Conservation (phyloP, 2,329 filamentous ascomycete species). For the Ceratocystis eucalypticola region DNA sequence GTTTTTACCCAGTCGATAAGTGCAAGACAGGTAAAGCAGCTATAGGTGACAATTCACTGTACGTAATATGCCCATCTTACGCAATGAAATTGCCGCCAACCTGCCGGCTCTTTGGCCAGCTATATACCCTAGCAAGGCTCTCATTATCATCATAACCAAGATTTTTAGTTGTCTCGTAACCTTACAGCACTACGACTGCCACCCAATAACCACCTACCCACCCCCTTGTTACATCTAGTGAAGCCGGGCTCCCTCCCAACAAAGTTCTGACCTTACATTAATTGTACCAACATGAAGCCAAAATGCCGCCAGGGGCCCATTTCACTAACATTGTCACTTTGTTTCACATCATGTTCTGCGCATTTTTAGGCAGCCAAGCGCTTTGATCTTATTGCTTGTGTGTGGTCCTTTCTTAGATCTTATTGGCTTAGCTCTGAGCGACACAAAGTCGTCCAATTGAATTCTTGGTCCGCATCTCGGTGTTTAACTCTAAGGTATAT, state of each 20-base stretch:
- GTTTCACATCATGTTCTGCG: not conserved
- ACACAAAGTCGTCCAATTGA: not conserved
- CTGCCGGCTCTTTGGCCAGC: not conserved
- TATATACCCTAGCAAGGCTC: not conserved
- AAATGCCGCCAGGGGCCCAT: not conserved
- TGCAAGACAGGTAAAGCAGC: not conserved
- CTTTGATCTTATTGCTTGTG: not conserved
- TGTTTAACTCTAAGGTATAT: not conserved
- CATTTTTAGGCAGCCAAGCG: slow-evolving; percentile 1
- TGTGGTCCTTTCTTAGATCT: not conserved
- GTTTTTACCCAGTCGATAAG: not conserved
- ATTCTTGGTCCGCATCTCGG: not conserved
- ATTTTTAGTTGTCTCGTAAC: not conserved
- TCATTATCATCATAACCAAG: not conserved
- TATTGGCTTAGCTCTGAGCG: not conserved
- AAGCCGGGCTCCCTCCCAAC: not conserved
- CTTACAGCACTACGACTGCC: not conserved
- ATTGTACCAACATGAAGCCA: not conserved
- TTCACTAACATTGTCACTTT: not conserved
- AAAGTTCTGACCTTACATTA: not conserved
- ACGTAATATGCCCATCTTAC: not conserved
- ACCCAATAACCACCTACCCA: not conserved
- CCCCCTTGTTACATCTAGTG: not conserved
- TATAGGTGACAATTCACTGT: not conserved
- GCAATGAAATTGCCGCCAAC: not conserved